phyloP scores from a whole-genome alignment of 2,329 filamentous ascomycete genomes.

The Polychaeton citri region DNA sequence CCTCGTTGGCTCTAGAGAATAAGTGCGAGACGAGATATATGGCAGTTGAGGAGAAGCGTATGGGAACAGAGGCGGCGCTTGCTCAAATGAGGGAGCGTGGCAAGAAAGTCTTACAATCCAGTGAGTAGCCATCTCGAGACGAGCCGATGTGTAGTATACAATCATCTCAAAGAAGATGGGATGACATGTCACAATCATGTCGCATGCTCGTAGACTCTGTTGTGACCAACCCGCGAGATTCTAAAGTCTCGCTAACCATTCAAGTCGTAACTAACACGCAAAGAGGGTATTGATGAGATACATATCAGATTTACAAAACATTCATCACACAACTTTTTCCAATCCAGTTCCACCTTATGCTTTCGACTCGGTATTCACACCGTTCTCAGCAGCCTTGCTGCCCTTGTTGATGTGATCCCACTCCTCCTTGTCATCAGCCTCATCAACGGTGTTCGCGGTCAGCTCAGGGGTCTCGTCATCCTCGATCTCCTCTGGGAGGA shows the following conservation, averaged over 20 bases:
- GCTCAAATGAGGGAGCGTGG: slow-evolving; percentile 37
- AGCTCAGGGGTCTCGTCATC: slow-evolving; percentile 38
- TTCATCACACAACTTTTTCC: no score
- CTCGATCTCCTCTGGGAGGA: slow-evolving; percentile 62
- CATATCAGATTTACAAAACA: no score
- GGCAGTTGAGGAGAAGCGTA: slow-evolving; percentile 35
- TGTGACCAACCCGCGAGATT: no score
- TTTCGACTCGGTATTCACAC: background rate
- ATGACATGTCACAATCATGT: no score
- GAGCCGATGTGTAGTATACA: no score
- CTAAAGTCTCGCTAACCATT: no score
- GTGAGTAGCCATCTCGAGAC: no score
- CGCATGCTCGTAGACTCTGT: no score
- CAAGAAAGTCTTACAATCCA: slow-evolving; percentile 33
- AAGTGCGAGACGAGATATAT: slow-evolving; percentile 42
- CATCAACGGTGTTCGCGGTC: slow-evolving; percentile 28
- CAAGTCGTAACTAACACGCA: no score
- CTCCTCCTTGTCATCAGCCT: slow-evolving; percentile 25
- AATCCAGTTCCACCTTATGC: no score
- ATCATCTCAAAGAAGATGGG: no score
- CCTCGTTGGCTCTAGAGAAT: slow-evolving; percentile 40
- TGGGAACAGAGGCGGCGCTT: slow-evolving; percentile 30
- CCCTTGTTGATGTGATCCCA: slow-evolving; percentile 16
- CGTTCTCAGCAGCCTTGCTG: background rate
- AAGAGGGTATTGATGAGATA: no score